Conservation (phyloP, 768 basidiomycete genomes). For the Tephrocybe rancida region DNA sequence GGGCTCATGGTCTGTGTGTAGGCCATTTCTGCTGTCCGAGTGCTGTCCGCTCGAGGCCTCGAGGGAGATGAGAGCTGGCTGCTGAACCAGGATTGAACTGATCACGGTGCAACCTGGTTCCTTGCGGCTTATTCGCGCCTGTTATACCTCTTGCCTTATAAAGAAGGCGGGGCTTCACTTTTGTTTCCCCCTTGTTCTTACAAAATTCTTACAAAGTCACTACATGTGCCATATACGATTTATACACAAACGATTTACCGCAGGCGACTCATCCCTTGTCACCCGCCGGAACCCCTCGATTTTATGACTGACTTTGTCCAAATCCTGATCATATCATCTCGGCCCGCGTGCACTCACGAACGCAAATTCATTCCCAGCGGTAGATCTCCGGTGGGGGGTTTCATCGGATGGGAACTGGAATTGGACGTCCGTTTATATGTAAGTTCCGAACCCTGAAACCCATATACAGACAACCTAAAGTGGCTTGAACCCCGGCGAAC, state of each 20-base stretch:
- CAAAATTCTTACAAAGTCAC: too few relatives aligned
- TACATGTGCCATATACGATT: not conserved
- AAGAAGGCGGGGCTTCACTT: slow-evolving; percentile 14
- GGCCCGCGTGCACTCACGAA: slow-evolving; percentile 3
- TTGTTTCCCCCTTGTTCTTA: slow-evolving; percentile 7
- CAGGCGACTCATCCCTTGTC: not conserved
- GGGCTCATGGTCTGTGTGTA: slow-evolving; percentile 43
- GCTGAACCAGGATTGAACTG: slow-evolving; percentile 22
- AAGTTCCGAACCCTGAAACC: too few relatives aligned
- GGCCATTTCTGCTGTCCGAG: slow-evolving; percentile 33
- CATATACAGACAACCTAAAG: too few relatives aligned
- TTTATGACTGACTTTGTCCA: not conserved
- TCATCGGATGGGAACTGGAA: not conserved
- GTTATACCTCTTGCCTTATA: slow-evolving; percentile 25
- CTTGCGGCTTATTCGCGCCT: slow-evolving; percentile 17
- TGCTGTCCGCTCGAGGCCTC: slow-evolving; percentile 18
- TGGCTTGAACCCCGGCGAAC: too few relatives aligned
- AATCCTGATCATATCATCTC: slow-evolving; percentile 5
- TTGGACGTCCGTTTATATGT: too few relatives aligned
- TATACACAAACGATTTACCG: not conserved
- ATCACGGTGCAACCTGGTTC: slow-evolving; percentile 20
- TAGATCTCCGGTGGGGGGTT: slow-evolving; percentile 3
- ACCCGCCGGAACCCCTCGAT: not conserved
- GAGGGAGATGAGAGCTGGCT: slow-evolving; percentile 18
- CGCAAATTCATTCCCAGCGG: not conserved